Evolutionary conservation across 495 filamentous ascomycete genomes (phyloP), one percentile per base, ranked within the genome.

Genomic region (Neurospora tetrasperma): DNA sequence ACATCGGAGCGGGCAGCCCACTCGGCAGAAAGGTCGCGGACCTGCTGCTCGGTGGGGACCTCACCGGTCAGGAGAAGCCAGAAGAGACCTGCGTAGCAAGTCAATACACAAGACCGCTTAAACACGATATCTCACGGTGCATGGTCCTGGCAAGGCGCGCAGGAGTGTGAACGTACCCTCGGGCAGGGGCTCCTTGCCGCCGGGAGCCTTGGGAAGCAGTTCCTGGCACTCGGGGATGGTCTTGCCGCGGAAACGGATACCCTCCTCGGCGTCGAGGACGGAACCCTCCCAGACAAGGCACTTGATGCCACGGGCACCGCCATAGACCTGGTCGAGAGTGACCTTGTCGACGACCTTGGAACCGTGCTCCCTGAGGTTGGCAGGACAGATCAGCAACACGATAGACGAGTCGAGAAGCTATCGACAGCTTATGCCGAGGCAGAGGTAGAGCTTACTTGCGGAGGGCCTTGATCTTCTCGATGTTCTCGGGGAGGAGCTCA

Each of bases 191-290:
- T 99, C 94, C 83, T 93, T 85, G 85, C 96, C 96, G 78, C 96
- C 96, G 73, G 93, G 92, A 71, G 94, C 96, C 88, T 96, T 97
- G 81, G 96, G 96, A 46, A 99, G 93, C 74, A 97, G 84, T 84
- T 97, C 85, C 90, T 98, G 95, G 89, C 96, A 97, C 84, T 99
- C 95, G 75, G 96, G 96, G 77, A 99, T 99, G 73, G 96, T 99
- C 87, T 92, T 93, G 84, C 96, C 96, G 82, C 96, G 90, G 89
- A 99, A 99, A 75, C 96, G 93, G 85, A 99, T 99, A 85, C 96
- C 96, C 87, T 99, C 95, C 88, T 99, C 94, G 59, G 94, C 89
- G 84, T 99, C 96, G 73, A 99, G 91, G 79, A 99, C 96, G 76
- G 96, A 99, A 75, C 96, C 96, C 89, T 99, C 96, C 96, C 96